A percentile compares a stretch with the other conserved stretches of the same genome.
These are phyloP conservation scores for Beauveria sp. DNA, from an alignment of 2,329 filamentous ascomycete genomes.

Conservation along the genomic window DNA sequence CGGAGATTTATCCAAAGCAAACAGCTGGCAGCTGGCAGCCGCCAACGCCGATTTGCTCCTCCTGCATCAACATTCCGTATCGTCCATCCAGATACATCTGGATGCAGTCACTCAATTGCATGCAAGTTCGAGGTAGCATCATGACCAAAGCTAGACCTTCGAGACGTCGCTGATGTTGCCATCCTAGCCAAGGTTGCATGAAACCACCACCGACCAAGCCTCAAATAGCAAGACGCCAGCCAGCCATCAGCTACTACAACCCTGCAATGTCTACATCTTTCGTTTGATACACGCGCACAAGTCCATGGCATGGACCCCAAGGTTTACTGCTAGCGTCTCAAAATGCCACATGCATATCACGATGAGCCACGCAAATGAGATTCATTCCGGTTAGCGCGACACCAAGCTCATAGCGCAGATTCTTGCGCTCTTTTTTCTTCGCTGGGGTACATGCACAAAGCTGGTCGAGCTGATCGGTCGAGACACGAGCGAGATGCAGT, in stretches of 20 bases:
- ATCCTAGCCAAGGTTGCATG: too few species aligned
- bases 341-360: neutral
- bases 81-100: neutral
- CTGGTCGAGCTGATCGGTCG: neutral
- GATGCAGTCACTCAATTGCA: neutral
- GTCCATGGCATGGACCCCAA: neutral
- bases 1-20: neutral
- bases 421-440: neutral
- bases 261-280: neutral
- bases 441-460: neutral
- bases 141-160: neutral
- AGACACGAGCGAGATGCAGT: neutral
- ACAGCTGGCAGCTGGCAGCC: neutral
- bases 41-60: neutral
- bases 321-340: constrained; percentile 1
- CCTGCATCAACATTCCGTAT: neutral
- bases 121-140: neutral
- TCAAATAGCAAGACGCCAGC: neutral
- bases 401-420: neutral
- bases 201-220: neutral
- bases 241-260: neutral
- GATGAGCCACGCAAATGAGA: neutral
- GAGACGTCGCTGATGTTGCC: neutral
- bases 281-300: neutral
- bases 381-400: neutral